phyloP scores from a whole-genome alignment of 352 stramenopile genomes.

The Phytophthora multivora region DNA sequence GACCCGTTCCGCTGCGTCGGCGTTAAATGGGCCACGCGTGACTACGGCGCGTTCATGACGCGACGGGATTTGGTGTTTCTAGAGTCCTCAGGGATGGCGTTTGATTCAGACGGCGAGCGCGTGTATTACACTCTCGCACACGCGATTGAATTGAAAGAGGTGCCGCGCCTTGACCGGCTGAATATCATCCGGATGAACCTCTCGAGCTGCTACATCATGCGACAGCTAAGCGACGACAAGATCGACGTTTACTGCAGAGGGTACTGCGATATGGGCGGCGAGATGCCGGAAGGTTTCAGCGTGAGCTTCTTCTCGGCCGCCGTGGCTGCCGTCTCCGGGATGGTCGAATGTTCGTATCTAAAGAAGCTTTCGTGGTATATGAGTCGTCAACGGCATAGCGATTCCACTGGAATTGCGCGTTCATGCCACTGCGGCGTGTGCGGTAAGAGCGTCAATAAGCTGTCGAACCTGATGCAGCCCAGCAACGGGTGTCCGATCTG shows the following conservation, averaged over 20 bases:
- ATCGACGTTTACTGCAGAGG: slow-evolving; percentile 58
- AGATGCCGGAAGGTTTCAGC: slow-evolving; percentile 45
- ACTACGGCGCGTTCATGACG: slow-evolving; percentile 38
- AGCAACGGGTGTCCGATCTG: slow-evolving; percentile 37
- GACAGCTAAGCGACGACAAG: slow-evolving; percentile 36
- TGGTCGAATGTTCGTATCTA: slow-evolving; percentile 57
- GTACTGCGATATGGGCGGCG: slow-evolving; percentile 49
- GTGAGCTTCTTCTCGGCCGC: slow-evolving; percentile 46
- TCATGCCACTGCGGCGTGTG: slow-evolving; percentile 36
- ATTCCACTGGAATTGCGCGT: neutral
- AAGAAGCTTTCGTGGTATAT: slow-evolving; percentile 72
- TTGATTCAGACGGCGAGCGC: slow-evolving; percentile 39
- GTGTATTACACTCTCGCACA: slow-evolving; percentile 43
- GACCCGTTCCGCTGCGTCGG: slow-evolving; percentile 47
- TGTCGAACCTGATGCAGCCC: slow-evolving; percentile 27
- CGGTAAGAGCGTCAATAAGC: slow-evolving; percentile 32
- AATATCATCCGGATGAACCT: slow-evolving; percentile 45
- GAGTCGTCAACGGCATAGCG: slow-evolving; percentile 22
- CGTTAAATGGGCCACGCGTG: slow-evolving; percentile 42
- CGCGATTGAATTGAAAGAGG: slow-evolving; percentile 35
- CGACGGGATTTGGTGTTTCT: slow-evolving; percentile 41
- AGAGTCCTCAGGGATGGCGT: slow-evolving; percentile 40
- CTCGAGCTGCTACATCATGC: slow-evolving; percentile 61
- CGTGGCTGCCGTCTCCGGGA: slow-evolving; percentile 34
- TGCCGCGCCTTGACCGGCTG: slow-evolving; percentile 22